These are phyloP conservation scores for Yamadazyma nakazawae DNA, from an alignment of 805 yeast species.

Conservation along the genomic window DNA sequence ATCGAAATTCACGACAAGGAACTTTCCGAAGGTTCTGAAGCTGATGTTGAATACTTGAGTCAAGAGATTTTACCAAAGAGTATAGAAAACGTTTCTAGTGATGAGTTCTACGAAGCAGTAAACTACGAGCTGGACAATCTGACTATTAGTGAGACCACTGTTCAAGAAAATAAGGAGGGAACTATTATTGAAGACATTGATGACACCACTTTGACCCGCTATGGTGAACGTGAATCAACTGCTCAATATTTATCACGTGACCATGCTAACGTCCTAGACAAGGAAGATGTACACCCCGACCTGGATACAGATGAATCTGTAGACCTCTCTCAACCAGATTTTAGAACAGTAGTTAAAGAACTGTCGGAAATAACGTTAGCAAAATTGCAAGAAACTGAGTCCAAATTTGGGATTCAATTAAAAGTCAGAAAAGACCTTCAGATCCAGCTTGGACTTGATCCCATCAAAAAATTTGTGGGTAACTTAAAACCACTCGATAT, in stretches of 20 bases:
- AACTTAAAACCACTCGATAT: slow-evolving; percentile 1
- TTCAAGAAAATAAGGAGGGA: not conserved
- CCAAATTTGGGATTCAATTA: slow-evolving; percentile 22
- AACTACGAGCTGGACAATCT: not conserved
- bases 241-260: too few relatives aligned
- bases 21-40: slow-evolving; percentile 6
- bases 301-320: not conserved
- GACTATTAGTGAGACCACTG: not conserved
- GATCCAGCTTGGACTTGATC: slow-evolving; percentile 11
- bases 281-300: not conserved
- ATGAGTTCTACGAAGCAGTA: not conserved
- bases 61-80: not conserved
- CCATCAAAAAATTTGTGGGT: slow-evolving; percentile 5
- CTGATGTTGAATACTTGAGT: slow-evolving; percentile 5
- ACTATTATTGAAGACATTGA: not conserved
- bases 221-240: not conserved
- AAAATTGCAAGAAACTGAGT: slow-evolving; percentile 22
- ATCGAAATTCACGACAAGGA: not conserved
- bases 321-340: slow-evolving; percentile 19
- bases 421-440: slow-evolving; percentile 20
- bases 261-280: not conserved
- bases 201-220: not conserved
- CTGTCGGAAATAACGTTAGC: slow-evolving; percentile 21
- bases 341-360: slow-evolving; percentile 26
- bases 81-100: not conserved